Conservation (phyloP, 305 asterid genomes). For the Fraxinus angustifolia region DNA sequence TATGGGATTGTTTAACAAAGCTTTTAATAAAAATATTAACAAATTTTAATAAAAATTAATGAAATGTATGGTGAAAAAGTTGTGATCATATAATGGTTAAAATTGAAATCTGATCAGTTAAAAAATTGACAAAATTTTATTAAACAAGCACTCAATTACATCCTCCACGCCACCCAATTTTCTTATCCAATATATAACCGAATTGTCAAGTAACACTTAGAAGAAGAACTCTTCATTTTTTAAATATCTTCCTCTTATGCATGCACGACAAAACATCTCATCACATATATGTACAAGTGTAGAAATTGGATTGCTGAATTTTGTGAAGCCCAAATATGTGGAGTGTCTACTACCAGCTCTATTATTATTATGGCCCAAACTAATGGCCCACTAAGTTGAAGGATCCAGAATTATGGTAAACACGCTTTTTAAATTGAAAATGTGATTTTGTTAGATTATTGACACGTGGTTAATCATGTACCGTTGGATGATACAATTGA, state of each 20-base stretch:
- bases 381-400: neutral
- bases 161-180: neutral
- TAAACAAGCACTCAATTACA: neutral
- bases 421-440: neutral
- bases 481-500: neutral
- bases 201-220: no score
- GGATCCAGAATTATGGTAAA: neutral
- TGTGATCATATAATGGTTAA: neutral
- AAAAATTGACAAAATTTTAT: no score
- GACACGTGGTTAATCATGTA: neutral
- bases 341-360: neutral
- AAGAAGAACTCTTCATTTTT: no score
- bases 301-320: neutral
- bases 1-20: neutral
- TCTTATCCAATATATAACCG: no score
- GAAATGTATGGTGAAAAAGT: no score
- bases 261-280: neutral
- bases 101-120: neutral
- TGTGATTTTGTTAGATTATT: neutral
- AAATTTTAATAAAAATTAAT: no score
- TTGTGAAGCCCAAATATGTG: neutral
- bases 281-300: neutral
- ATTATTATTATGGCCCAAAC: neutral
- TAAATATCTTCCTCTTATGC: neutral
- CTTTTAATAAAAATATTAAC: no score